phyloP scores from a whole-genome alignment of 257 asterid species.

The Ilex aquifolium region DNA sequence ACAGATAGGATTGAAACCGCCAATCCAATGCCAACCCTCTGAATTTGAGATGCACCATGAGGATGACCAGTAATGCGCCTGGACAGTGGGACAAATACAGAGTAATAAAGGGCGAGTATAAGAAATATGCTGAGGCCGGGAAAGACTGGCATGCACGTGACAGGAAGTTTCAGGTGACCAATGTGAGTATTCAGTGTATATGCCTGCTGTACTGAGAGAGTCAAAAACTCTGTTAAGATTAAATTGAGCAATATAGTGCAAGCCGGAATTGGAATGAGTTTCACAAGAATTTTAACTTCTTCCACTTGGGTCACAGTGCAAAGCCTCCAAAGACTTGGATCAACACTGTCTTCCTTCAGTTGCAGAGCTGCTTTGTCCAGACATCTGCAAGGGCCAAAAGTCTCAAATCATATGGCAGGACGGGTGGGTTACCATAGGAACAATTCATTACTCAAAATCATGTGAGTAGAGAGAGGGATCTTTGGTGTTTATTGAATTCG shows the following conservation, averaged over 20 bases:
- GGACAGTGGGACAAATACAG: slow-evolving; percentile 76
- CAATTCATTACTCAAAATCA: too few species aligned
- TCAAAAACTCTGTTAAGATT: slow-evolving; percentile 71
- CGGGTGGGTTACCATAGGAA: too few species aligned
- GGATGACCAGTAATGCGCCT: slow-evolving; percentile 90
- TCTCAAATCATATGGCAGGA: not conserved
- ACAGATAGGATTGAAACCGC: slow-evolving; percentile 77
- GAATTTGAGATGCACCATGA: slow-evolving; percentile 96
- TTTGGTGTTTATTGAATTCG: too few species aligned
- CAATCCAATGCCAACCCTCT: slow-evolving; percentile 91
- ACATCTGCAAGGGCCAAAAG: slow-evolving; percentile 34
- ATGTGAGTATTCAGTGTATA: slow-evolving; percentile 85
- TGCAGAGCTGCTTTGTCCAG: slow-evolving; percentile 94
- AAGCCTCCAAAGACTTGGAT: slow-evolving; percentile 79
- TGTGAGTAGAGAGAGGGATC: too few species aligned
- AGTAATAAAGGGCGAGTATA: slow-evolving; percentile 77
- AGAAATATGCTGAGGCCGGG: slow-evolving; percentile 94
- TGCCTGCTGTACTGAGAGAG: slow-evolving; percentile 94
- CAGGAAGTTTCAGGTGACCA: slow-evolving; percentile 83
- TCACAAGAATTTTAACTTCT: slow-evolving; percentile 84
- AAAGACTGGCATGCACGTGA: slow-evolving; percentile 97
- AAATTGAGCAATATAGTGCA: slow-evolving; percentile 84
- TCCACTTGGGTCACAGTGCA: slow-evolving; percentile 98
- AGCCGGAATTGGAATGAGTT: slow-evolving; percentile 69
- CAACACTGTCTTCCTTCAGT: slow-evolving; percentile 71